These are phyloP conservation scores for Kappamyces sp. DNA, from an alignment of 192 early-diverging fungal species.

Conservation along the genomic window DNA sequence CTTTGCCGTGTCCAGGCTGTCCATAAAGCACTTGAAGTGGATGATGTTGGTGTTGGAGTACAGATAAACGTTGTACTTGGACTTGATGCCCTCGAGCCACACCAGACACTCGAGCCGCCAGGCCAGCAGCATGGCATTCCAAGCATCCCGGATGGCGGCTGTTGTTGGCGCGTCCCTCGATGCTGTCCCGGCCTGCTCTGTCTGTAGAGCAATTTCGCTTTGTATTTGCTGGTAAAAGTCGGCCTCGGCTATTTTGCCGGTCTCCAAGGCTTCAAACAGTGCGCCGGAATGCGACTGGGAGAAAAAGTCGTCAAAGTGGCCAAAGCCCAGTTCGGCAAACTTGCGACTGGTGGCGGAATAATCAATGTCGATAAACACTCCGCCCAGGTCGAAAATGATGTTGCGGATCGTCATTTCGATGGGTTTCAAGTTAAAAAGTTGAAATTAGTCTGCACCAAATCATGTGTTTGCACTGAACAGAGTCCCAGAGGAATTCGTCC, in stretches of 20 bases:
- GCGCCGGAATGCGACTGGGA: background rate
- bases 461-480: no score
- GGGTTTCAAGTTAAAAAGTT: background rate
- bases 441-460: no score
- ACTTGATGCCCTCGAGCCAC: background rate
- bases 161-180: no score
- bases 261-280: constrained; percentile 7
- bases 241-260: background rate
- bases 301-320: no score
- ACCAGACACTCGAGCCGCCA: constrained; percentile 3
- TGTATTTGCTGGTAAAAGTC: constrained; percentile 9
- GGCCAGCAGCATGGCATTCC: constrained; percentile 11
- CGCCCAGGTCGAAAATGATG: constrained; percentile 11
- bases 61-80: constrained; percentile 3
- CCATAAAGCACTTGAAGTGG: no score
- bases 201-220: background rate
- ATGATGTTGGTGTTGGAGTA: constrained; percentile 14
- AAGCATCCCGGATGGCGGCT: constrained; percentile 10
- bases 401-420: constrained; percentile 1
- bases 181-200: no score
- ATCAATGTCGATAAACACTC: constrained; percentile 11
- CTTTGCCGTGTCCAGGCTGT: no score
- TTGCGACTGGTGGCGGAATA: background rate
- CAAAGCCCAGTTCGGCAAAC: background rate
- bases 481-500: no score